Conservation (phyloP, 1,284 basidiomycete species). For the Inonotus hispidus region DNA sequence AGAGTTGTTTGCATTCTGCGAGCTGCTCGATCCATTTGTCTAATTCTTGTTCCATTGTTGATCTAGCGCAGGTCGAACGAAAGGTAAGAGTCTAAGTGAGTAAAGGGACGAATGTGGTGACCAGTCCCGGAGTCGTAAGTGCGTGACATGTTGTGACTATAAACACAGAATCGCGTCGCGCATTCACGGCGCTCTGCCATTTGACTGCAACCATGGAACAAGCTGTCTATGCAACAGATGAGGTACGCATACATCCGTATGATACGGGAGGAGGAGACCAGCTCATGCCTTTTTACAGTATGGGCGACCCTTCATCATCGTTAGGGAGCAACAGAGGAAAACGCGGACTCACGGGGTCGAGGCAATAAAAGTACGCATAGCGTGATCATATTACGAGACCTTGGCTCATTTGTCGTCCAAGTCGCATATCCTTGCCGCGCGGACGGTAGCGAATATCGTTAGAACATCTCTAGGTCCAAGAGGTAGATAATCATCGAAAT, state of each 20-base stretch:
- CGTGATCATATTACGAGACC: not conserved
- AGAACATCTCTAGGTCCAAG: constrained; percentile 93
- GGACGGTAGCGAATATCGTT: constrained; percentile 92
- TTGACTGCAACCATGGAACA: constrained; percentile 25
- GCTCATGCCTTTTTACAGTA: constrained; percentile 50
- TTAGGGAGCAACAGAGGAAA: constrained; percentile 93
- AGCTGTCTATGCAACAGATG: constrained; percentile 88
- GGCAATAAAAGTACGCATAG: constrained; percentile 81
- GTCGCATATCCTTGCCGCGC: constrained; percentile 93
- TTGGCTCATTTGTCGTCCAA: constrained; percentile 30
- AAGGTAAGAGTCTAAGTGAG: not conserved
- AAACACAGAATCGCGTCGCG: not conserved
- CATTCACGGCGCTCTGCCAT: not conserved
- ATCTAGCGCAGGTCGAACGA: not conserved
- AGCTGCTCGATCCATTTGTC: constrained; percentile 97
- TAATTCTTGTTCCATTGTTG: constrained; percentile 72
- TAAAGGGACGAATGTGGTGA: not conserved
- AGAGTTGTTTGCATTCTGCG: constrained; percentile 95
- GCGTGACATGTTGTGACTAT: not conserved
- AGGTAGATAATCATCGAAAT: constrained; percentile 42
- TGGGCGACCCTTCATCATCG: constrained; percentile 95
- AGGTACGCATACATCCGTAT: constrained; percentile 47
- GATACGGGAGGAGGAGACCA: not conserved
- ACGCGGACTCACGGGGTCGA: constrained; percentile 92
- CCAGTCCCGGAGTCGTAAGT: not conserved